These are phyloP conservation scores for Ensete glaucum DNA, from an alignment of 176 grass and related monocot genomes.

Conservation along the genomic window DNA sequence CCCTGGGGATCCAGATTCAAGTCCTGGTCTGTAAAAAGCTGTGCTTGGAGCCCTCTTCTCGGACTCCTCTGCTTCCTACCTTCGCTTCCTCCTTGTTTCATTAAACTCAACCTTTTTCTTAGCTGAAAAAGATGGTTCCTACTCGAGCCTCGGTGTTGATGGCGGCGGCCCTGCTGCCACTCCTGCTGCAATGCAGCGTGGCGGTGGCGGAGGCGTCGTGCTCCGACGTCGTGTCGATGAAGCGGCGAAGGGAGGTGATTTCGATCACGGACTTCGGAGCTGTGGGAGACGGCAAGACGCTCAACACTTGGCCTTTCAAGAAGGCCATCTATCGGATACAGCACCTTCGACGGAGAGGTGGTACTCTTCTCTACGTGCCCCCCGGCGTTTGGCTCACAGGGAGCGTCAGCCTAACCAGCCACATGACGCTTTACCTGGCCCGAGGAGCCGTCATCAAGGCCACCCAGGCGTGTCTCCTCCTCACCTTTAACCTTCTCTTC, in stretches of 20 bases:
- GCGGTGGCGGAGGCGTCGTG: constrained; percentile 35
- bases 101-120: too few species aligned
- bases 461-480: constrained; percentile 21
- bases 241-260: constrained; percentile 39
- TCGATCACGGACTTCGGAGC: constrained; percentile 67
- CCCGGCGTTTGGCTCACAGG: constrained; percentile 74
- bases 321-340: constrained; percentile 61
- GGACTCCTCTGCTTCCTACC: constrained; percentile 2
- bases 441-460: constrained; percentile 64
- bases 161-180: not conserved
- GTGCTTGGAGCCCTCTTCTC: not conserved
- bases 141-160: not conserved
- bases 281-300: constrained; percentile 54
- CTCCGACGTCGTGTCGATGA: constrained; percentile 32
- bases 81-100: not conserved
- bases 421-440: constrained; percentile 75
- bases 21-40: not conserved
- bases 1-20: not conserved
- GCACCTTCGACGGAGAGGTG: constrained; percentile 43
- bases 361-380: constrained; percentile 49
- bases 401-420: constrained; percentile 82
- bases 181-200: constrained; percentile 19
- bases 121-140: not conserved
- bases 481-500: too few species aligned
- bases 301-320: constrained; percentile 77